Evolutionary conservation across 2,329 filamentous ascomycete genomes (phyloP).

Genomic region (Arthrobotrys conoides): DNA sequence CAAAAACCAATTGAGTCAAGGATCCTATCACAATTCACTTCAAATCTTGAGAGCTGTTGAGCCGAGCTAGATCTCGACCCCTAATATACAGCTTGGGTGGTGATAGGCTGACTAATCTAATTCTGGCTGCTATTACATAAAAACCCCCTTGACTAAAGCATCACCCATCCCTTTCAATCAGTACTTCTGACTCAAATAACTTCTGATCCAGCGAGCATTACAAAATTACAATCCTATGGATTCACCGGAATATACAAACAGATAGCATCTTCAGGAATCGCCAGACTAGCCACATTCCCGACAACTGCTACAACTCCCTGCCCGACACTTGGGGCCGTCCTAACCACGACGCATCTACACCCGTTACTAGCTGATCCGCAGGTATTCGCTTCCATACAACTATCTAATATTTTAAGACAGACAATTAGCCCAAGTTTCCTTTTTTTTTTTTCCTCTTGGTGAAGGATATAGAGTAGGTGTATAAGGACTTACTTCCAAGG

Average conservation of each 20-base stretch:
- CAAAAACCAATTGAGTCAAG: neutral
- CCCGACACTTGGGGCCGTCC: neutral
- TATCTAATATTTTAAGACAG: neutral
- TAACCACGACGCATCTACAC: slow-evolving; percentile 10
- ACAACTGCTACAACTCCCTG: neutral
- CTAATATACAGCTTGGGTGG: neutral
- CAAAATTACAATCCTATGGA: neutral
- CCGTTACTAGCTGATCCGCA: neutral
- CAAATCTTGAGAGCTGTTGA: neutral
- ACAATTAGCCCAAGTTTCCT: neutral
- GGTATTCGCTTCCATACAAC: neutral
- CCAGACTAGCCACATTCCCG: neutral
- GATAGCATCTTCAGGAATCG: slow-evolving; percentile 1
- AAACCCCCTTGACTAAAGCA: neutral
- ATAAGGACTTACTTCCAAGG: neutral
- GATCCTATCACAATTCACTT: neutral
- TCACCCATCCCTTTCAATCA: neutral
- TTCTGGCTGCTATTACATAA: neutral
- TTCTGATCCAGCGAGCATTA: neutral
- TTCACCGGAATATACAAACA: slow-evolving; percentile 18
- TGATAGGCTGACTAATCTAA: too few species aligned
- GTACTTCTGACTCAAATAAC: neutral
- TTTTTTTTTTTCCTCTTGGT: too few species aligned
- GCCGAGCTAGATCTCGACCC: neutral
- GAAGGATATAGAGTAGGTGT: neutral